Evolutionary conservation across 495 filamentous ascomycete species (phyloP).

Genomic region (Paragyromitra xinjiangensis): DNA sequence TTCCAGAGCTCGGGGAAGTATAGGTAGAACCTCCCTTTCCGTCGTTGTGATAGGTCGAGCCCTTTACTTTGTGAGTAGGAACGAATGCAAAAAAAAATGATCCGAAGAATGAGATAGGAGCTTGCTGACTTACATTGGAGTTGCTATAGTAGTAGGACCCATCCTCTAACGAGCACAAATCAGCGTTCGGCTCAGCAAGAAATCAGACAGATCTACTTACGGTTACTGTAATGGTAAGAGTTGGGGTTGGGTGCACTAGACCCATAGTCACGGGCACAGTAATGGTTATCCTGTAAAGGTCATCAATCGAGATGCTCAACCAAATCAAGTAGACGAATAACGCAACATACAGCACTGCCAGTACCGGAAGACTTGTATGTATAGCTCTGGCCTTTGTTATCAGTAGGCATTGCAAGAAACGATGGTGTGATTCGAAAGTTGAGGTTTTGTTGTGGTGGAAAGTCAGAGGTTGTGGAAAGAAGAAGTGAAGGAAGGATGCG

Average conservation of each 20-base stretch:
- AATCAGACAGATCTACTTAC: constrained; percentile 55
- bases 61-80: constrained; percentile 3
- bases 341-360: constrained; percentile 59
- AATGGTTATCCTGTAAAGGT: constrained; percentile 64
- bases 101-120: neutral
- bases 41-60: constrained; percentile 41
- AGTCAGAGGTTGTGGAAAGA: neutral
- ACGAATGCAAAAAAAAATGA: neutral
- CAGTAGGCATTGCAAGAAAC: constrained; percentile 32
- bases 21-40: constrained; percentile 31
- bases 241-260: constrained; percentile 62
- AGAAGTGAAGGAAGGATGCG: neutral
- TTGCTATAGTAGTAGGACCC: constrained; percentile 72
- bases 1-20: constrained; percentile 30
- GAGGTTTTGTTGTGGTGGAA: neutral
- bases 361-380: constrained; percentile 60
- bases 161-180: constrained; percentile 57
- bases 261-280: constrained; percentile 66
- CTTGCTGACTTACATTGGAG: constrained; percentile 57
- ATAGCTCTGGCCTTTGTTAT: constrained; percentile 57
- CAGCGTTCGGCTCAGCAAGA: neutral
- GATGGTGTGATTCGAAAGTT: neutral
- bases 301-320: neutral
- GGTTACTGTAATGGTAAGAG: constrained; percentile 68
- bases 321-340: neutral